Conservation (phyloP, 331 rosid genomes). For the Pyrus hybrid region DNA sequence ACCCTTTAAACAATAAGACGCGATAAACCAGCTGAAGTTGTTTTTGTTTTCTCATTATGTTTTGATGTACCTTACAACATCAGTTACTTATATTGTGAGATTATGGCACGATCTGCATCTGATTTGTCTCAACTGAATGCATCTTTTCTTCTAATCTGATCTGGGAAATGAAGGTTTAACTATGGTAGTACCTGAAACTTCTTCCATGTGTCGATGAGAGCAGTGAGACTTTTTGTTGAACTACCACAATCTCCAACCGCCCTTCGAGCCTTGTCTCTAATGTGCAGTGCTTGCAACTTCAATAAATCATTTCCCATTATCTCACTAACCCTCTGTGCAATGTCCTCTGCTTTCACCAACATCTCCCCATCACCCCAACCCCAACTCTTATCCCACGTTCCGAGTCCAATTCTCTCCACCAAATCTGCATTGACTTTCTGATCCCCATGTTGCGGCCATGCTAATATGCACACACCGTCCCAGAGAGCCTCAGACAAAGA, state of each 20-base stretch:
- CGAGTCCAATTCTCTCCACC: slow-evolving; percentile 9
- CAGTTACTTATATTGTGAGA: background rate
- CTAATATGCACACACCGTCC: slow-evolving; percentile 14
- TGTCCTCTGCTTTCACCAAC: slow-evolving; percentile 10
- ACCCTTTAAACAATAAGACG: background rate
- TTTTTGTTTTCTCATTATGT: background rate
- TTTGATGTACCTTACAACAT: background rate
- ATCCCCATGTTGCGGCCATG: slow-evolving; percentile 25
- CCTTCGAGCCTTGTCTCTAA: slow-evolving; percentile 5
- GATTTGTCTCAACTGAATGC: background rate
- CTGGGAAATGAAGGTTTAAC: background rate
- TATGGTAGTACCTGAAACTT: background rate
- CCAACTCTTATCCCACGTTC: slow-evolving; percentile 14
- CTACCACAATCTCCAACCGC: slow-evolving; percentile 7
- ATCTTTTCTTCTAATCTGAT: background rate
- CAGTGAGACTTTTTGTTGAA: slow-evolving; percentile 1
- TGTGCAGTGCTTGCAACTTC: background rate
- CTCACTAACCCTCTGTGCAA: slow-evolving; percentile 2
- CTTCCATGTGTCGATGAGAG: slow-evolving; percentile 13
- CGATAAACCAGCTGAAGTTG: background rate
- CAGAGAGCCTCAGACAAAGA: slow-evolving; percentile 19
- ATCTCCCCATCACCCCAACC: slow-evolving; percentile 11
- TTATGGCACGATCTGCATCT: background rate
- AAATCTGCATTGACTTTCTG: slow-evolving; percentile 21
- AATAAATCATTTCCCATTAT: slow-evolving; percentile 5